Evolutionary conservation across 306 rosid genomes (phyloP).

Genomic region (Cucumis melo): DNA sequence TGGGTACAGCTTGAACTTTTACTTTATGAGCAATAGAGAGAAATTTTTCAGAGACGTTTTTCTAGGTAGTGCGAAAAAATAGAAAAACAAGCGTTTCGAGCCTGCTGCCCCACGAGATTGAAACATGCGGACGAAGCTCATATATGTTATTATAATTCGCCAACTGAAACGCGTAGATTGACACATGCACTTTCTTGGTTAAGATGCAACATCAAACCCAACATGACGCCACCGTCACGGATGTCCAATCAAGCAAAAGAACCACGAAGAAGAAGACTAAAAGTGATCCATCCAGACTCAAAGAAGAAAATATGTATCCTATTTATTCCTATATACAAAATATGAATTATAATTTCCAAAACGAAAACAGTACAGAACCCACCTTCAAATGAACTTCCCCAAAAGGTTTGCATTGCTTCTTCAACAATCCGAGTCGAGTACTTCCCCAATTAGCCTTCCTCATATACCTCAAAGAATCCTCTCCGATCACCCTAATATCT

Average conservation of each 20-base stretch:
- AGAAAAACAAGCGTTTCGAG: neutral
- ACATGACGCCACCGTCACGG: neutral
- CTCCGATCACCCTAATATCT: conserved; percentile 78
- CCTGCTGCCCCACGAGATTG: neutral
- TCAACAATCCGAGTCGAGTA: conserved; percentile 25
- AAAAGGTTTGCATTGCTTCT: conserved; percentile 69
- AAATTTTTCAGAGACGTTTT: neutral
- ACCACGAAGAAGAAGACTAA: neutral
- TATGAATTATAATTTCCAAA: neutral
- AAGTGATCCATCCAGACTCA: neutral
- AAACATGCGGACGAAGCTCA: neutral
- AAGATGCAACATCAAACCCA: neutral
- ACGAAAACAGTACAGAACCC: conserved; percentile 15
- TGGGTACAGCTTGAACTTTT: neutral
- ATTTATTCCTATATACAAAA: neutral
- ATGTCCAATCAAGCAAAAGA: neutral
- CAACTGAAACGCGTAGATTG: neutral
- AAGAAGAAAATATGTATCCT: neutral
- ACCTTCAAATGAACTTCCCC: conserved; percentile 98
- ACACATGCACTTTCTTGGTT: conserved; percentile 5
- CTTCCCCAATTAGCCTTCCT: conserved; percentile 67
- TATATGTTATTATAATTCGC: neutral
- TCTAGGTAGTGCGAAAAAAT: neutral
- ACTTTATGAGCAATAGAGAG: neutral
- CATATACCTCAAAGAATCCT: conserved; percentile 56